Percentiles rank a stretch among this genome's conserved stretches.
Evolutionary conservation across 1,284 basidiomycete genomes (phyloP).

Genomic region (Vanrija sp.): DNA sequence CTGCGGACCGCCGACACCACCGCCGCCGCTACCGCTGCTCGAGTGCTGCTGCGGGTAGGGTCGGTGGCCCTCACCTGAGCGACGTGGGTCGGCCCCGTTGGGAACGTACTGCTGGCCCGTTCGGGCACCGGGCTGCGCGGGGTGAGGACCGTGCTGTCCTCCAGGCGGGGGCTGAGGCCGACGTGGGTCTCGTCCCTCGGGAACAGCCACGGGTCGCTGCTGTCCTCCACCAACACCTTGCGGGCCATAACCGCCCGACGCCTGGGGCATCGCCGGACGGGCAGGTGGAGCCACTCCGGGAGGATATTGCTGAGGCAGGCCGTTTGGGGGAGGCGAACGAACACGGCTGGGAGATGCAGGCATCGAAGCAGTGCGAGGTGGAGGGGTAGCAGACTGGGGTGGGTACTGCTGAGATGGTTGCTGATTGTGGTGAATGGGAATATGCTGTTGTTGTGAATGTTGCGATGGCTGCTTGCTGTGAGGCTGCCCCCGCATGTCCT

Average conservation of each 20-base stretch:
- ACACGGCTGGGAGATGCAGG: conserved; percentile 8
- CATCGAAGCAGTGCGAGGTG: conserved; percentile 12
- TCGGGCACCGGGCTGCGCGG: conserved; percentile 3
- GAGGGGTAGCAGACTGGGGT: conserved; percentile 5
- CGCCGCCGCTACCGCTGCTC: neutral
- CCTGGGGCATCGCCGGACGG: neutral
- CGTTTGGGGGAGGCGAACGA: conserved; percentile 13
- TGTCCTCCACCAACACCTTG: too few species aligned
- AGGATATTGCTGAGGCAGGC: conserved; percentile 11
- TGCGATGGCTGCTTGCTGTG: conserved; percentile 20
- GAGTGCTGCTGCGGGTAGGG: conserved; percentile 14
- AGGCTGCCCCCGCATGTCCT: conserved; percentile 54
- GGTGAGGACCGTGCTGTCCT: conserved; percentile 3
- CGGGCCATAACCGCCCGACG: neutral
- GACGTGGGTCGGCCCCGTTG: conserved; percentile 4
- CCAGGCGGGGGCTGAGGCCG: conserved; percentile 9
- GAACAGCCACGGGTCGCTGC: too few species aligned
- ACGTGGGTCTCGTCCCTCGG: neutral
- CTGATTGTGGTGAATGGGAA: conserved; percentile 1
- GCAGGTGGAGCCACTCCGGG: conserved; percentile 14
- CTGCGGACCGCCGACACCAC: conserved; percentile 27
- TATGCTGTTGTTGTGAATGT: conserved; percentile 3
- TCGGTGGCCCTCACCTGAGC: neutral
- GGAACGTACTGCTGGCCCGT: conserved; percentile 4
- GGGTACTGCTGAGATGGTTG: conserved; percentile 6